Base-by-base conservation (phyloP, 2,329 filamentous ascomycete species). In the Hirsutella thompsonii region DNA sequence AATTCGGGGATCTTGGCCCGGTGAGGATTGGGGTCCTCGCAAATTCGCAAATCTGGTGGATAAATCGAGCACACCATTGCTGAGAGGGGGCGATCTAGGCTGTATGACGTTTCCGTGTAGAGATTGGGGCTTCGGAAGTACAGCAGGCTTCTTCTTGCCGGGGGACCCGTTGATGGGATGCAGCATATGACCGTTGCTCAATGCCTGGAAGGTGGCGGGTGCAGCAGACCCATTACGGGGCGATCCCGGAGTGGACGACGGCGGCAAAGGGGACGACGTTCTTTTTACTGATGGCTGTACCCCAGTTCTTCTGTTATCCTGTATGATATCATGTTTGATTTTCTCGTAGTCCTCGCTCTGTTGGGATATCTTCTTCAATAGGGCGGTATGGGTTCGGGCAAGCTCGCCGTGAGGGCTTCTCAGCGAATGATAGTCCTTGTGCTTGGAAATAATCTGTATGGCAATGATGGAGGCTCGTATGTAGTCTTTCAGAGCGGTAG, bases 401-500 rank as follows among this genome's bases (percentile, higher is more conserved):
- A 72, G 51, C 9, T 72, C 67, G 32, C 64, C 61, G 20, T 66
- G 63, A 38, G 79, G 74, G 30, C 61, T 62, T 50, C 76, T 74
- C 43, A 88, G 65, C 39, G 72, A 68, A 21, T 76, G 73, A 57
- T 79, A 93, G 46, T 90, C 84, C 42, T 74, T 76, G 56, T 94
- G 87, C 29, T 70, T 70, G 2, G 85, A 83, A 20, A 96, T 80
- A 34, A 80, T 66, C 42, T 90, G 79, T 39, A 88, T 71, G 13
- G 83, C 74, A 42, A 95, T 82, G 43, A 88, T 79, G 44, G 75
- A 88, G 10, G 89, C 85, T 47, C 81, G 76, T 43, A 96, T 72
- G 55, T 90, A 96, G 46, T 94, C 84, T 48, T 83, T 76, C 42
- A 94, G 81, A 3, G 89, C 89, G 30, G 78, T 60, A 54, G 92